Percentiles rank a stretch among this genome's conserved stretches.
These are phyloP conservation scores for Blastocystis hominis DNA, from an alignment of 352 stramenopile genomes.

Conservation along the genomic window DNA sequence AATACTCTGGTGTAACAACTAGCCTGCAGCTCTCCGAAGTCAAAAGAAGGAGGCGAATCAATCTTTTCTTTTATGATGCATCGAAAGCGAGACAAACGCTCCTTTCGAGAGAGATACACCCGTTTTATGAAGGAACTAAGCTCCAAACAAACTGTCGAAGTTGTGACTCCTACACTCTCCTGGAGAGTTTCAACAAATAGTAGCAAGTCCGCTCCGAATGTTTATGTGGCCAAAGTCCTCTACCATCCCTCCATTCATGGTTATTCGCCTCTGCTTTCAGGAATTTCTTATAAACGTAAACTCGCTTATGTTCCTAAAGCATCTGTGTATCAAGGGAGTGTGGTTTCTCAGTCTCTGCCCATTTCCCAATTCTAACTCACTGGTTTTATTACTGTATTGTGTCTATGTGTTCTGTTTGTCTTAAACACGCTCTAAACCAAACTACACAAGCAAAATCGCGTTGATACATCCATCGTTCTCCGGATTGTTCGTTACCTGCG, in stretches of 20 bases:
- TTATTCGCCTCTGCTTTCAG: background rate
- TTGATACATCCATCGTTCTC: conserved; percentile 99
- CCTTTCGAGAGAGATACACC: background rate
- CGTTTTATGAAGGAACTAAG: background rate
- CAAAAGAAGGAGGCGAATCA: background rate
- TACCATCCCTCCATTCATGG: background rate
- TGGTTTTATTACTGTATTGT: background rate
- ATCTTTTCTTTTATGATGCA: background rate
- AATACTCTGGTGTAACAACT: background rate
- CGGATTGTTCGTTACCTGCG: conserved; percentile 98
- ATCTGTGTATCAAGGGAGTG: background rate
- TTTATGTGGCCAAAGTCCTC: background rate
- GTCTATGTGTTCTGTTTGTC: background rate
- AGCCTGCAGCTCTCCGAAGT: background rate
- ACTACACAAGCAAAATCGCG: conserved; percentile 91
- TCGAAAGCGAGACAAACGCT: background rate
- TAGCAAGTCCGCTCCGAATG: background rate
- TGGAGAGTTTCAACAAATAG: background rate
- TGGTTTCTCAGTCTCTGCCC: background rate
- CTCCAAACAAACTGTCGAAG: background rate
- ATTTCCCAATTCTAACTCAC: background rate
- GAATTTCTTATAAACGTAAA: background rate
- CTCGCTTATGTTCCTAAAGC: background rate
- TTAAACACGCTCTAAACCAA: background rate
- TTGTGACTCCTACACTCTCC: background rate